These are phyloP conservation scores for Jamesozyma spencerorum DNA, from an alignment of 805 yeast genomes.

Conservation along the genomic window DNA sequence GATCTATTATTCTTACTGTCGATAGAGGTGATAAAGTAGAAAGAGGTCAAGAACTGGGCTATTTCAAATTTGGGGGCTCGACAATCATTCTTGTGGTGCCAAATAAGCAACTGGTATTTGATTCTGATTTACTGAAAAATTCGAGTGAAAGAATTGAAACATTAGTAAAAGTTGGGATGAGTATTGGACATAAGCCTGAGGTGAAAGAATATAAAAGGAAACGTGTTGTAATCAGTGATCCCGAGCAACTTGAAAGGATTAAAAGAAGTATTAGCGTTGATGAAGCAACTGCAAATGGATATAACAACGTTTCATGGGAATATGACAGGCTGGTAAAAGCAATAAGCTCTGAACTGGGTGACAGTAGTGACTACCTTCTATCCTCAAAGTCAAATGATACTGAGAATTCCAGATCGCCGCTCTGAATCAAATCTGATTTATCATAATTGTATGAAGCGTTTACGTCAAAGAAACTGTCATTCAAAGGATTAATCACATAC, in stretches of 20 bases:
- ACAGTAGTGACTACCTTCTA: no score
- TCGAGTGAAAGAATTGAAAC: constrained; percentile 70
- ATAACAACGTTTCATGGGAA: constrained; percentile 25
- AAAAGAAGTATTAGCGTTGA: constrained; percentile 24
- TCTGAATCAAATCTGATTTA: no score
- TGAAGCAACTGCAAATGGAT: constrained; percentile 13
- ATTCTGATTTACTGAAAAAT: constrained; percentile 62
- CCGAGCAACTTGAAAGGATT: constrained; percentile 21
- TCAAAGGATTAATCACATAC: no score
- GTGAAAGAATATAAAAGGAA: constrained; percentile 42
- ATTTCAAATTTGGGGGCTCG: constrained; percentile 93
- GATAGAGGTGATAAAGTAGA: constrained; percentile 46
- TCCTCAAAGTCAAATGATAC: no score
- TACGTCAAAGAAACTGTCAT: no score
- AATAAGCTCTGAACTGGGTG: no score
- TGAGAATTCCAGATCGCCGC: no score
- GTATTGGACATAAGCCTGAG: constrained; percentile 65
- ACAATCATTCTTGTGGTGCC: constrained; percentile 67
- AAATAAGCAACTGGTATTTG: constrained; percentile 44
- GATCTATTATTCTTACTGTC: constrained; percentile 70
- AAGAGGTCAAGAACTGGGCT: constrained; percentile 82
- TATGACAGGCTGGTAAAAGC: constrained; percentile 4
- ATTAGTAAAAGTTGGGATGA: constrained; percentile 80
- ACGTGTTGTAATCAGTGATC: constrained; percentile 28
- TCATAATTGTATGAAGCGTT: no score